Evolutionary conservation across 2,329 filamentous ascomycete genomes (phyloP), one percentile per base, ranked within the genome.

Genomic region (Albifimbria verrucaria): DNA sequence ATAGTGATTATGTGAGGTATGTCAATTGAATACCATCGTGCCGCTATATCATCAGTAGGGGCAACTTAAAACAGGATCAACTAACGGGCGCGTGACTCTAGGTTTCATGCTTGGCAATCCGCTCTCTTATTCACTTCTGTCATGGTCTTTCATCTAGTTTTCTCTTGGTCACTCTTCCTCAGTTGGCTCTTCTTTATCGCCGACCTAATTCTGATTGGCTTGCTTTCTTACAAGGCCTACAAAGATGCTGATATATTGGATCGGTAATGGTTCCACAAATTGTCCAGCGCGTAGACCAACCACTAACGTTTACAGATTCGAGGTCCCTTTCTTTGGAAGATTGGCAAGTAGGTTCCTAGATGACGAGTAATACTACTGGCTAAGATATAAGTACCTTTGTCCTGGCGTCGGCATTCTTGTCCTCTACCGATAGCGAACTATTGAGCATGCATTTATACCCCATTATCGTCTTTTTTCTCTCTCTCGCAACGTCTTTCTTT

Each of bases 21-120:
- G 82, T 15, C 10, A 9, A 36, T 20, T 44, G 5, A 23, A 4
- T 39, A 39, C 6, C 12, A 15, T 39, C 9, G 9, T 32, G 7
- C 18, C 11, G 18, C 18, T 39, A 4, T 39, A 39, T 39, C 32
- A 6, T 39, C n/a, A n/a, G n/a, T n/a, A n/a, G n/a, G n/a, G n/a
- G n/a, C n/a, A n/a, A n/a, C n/a, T n/a, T n/a, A n/a, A n/a, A n/a
- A n/a, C n/a, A n/a, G n/a, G n/a, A n/a, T n/a, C 12, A 39, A 39
- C 4, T 15, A 4, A 39, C 11, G 4, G 26, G 6, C 9, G 10
- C 25, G 25, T 44, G n/a, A n/a, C n/a, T 41, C 36, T 60, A 93
- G 90, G 58, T 97, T 97, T 62, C 94, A 99, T 71, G 94, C 94
- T 7, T 99, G 94, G 93, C 94, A 99, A 73, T 90, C 89, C 7